Conservation (phyloP, 441 rosid species). For the Mallotus japonicus region DNA sequence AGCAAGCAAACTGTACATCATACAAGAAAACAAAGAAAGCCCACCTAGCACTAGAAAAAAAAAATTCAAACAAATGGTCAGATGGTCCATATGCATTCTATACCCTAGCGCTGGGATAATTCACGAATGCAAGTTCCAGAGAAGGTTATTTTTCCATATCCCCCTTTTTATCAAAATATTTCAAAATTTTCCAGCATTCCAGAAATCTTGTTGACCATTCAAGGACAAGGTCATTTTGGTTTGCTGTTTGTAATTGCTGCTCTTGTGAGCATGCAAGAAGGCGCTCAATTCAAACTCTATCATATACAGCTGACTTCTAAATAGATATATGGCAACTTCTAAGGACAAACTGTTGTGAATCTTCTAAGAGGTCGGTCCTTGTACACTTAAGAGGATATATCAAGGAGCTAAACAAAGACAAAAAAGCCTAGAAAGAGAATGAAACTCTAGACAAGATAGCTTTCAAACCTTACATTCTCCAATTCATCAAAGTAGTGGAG, state of each 20-base stretch:
- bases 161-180: neutral
- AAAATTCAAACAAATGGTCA: neutral
- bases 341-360: neutral
- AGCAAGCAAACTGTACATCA: neutral
- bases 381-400: neutral
- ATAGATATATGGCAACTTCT: neutral
- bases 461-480: constrained; percentile 96
- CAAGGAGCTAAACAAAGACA: neutral
- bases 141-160: neutral
- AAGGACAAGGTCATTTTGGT: neutral
- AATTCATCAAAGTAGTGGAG: constrained; percentile 96
- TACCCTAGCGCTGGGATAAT: neutral
- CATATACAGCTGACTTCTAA: neutral
- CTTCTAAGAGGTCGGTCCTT: neutral
- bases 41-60: neutral
- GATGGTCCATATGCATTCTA: neutral
- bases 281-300: neutral
- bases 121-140: neutral
- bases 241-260: too few species aligned
- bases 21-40: neutral
- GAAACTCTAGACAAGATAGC: constrained; percentile 34
- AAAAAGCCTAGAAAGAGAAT: constrained; percentile 17
- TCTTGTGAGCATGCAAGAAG: neutral
- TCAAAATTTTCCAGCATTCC: constrained; percentile 1
- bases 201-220: neutral